phyloP scores from a whole-genome alignment of 148 eudicot species.

The Spergularia marina region DNA sequence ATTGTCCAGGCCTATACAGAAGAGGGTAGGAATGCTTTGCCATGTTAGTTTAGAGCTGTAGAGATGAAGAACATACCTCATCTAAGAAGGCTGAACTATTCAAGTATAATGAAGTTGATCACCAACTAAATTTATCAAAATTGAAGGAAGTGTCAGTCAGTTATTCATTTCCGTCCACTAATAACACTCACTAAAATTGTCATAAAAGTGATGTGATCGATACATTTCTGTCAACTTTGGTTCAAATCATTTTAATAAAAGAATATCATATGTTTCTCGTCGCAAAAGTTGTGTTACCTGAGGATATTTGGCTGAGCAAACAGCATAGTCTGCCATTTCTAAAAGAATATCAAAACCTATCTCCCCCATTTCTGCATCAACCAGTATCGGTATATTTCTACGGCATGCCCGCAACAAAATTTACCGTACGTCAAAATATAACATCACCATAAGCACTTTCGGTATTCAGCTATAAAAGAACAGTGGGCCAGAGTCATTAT shows the following conservation, averaged over 20 bases:
- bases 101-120: background rate
- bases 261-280: background rate
- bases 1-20: slow-evolving; percentile 62
- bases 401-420: slow-evolving; percentile 68
- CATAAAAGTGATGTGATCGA: background rate
- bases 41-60: background rate
- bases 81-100: background rate
- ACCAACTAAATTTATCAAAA: background rate
- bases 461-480: background rate
- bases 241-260: background rate
- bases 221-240: background rate
- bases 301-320: slow-evolving; percentile 83
- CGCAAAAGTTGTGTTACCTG: slow-evolving; percentile 42
- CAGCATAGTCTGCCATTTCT: slow-evolving; percentile 56
- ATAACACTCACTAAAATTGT: background rate
- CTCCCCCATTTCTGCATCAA: slow-evolving; percentile 87
- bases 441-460: background rate
- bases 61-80: background rate
- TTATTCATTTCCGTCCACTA: background rate
- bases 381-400: slow-evolving; percentile 65
- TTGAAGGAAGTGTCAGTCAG: background rate
- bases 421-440: slow-evolving; percentile 9
- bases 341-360: slow-evolving; percentile 72
- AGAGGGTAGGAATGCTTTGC: background rate
- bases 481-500: background rate